Percentiles rank a stretch among this genome's conserved stretches.
phyloP scores from a whole-genome alignment of 2,329 filamentous ascomycete species.

The Clonostachys solani region DNA sequence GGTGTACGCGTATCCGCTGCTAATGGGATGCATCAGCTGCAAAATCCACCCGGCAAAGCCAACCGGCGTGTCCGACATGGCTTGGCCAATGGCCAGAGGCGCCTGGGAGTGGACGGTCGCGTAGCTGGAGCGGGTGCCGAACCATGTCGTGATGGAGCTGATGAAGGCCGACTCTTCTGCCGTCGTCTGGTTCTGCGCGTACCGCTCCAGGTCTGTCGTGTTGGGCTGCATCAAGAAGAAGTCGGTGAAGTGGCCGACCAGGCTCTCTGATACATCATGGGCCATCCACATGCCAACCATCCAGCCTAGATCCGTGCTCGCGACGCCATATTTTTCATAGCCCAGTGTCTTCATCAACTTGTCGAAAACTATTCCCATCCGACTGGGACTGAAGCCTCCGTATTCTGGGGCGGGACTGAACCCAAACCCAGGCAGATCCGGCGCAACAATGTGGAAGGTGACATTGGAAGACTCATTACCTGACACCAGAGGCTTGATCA shows the following conservation, averaged over 20 bases:
- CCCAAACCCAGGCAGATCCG: constrained; percentile 3
- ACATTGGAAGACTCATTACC: not conserved
- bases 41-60: constrained; percentile 3
- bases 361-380: not conserved
- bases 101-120: not conserved
- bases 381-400: not conserved
- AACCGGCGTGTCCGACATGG: constrained; percentile 3
- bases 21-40: constrained; percentile 3
- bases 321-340: constrained; percentile 3
- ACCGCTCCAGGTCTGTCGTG: constrained; percentile 1
- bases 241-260: constrained; percentile 26
- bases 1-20: constrained; percentile 1
- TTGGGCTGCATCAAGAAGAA: constrained; percentile 1
- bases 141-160: not conserved
- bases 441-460: constrained; percentile 1
- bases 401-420: constrained; percentile 3
- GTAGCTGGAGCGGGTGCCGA: not conserved
- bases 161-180: not conserved
- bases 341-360: constrained; percentile 1
- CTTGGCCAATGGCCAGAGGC: constrained; percentile 1
- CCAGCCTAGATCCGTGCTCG: constrained; percentile 2
- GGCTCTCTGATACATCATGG: not conserved
- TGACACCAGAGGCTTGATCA: not conserved
- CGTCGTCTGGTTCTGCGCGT: constrained; percentile 1
- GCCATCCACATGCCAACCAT: not conserved